Percentiles rank a stretch among this genome's conserved stretches.
These are phyloP conservation scores for Hortiboletus campestris DNA, from an alignment of 768 basidiomycete species.

Conservation along the genomic window DNA sequence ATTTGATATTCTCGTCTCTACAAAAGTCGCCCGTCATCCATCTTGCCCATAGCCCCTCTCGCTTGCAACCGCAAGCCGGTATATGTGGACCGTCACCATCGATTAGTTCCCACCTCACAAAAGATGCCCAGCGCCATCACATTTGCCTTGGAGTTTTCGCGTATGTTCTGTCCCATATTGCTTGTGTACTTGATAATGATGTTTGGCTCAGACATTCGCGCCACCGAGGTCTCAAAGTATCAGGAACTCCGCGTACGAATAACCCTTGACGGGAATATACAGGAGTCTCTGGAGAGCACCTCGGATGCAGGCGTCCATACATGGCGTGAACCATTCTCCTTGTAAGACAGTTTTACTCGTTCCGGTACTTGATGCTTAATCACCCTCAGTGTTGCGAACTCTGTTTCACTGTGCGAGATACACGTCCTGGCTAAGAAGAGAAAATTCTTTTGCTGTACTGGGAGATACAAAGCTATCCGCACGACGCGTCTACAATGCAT, in stretches of 20 bases:
- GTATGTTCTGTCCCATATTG: slow-evolving; percentile 10
- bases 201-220: slow-evolving; percentile 21
- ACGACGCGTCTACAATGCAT: slow-evolving; percentile 28
- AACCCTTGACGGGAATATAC: slow-evolving; percentile 28
- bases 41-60: slow-evolving; percentile 34
- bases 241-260: slow-evolving; percentile 26
- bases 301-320: slow-evolving; percentile 24
- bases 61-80: slow-evolving; percentile 25
- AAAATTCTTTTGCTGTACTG: slow-evolving; percentile 27
- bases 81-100: slow-evolving; percentile 19
- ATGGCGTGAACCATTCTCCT: slow-evolving; percentile 31
- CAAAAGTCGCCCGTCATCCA: slow-evolving; percentile 23
- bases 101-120: slow-evolving; percentile 7
- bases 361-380: slow-evolving; percentile 9
- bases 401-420: slow-evolving; percentile 29
- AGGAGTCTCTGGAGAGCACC: slow-evolving; percentile 29
- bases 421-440: slow-evolving; percentile 28
- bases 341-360: slow-evolving; percentile 15
- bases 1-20: slow-evolving; percentile 30
- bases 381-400: slow-evolving; percentile 13
- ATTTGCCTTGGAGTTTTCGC: slow-evolving; percentile 26
- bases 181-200: not conserved
- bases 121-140: slow-evolving; percentile 18
- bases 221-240: slow-evolving; percentile 21
- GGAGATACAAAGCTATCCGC: slow-evolving; percentile 27